phyloP scores from a whole-genome alignment of 352 stramenopile species.

The Pythium monospermum region DNA sequence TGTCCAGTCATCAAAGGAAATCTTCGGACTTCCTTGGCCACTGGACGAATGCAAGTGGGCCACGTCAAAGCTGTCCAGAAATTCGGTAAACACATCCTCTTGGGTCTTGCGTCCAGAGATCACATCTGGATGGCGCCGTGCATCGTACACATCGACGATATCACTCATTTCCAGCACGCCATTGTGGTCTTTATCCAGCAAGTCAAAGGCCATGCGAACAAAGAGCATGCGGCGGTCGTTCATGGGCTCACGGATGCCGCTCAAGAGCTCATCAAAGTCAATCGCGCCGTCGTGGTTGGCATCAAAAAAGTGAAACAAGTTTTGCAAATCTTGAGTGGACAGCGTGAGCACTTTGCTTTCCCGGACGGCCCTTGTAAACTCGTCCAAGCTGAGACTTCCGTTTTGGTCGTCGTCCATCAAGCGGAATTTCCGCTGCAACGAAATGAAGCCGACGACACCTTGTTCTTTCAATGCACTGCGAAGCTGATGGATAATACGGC shows the following conservation, averaged over 20 bases:
- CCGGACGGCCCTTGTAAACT: constrained; percentile 73
- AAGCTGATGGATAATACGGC: constrained; percentile 47
- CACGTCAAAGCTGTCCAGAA: constrained; percentile 78
- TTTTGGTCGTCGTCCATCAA: constrained; percentile 74
- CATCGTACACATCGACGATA: constrained; percentile 78
- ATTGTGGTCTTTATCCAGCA: constrained; percentile 76
- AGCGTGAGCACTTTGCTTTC: constrained; percentile 46
- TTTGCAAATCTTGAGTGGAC: constrained; percentile 43
- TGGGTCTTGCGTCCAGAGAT: constrained; percentile 67
- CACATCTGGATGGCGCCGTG: constrained; percentile 80
- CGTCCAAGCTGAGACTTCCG: constrained; percentile 52
- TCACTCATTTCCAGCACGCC: constrained; percentile 67
- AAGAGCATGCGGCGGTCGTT: constrained; percentile 66
- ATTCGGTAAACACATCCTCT: constrained; percentile 74
- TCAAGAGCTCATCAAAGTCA: constrained; percentile 83
- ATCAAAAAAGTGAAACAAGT: constrained; percentile 85
- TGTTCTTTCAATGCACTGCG: constrained; percentile 54
- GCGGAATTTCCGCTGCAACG: constrained; percentile 67
- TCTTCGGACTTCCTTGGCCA: no score
- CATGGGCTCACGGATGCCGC: constrained; percentile 79
- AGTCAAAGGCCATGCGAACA: constrained; percentile 84
- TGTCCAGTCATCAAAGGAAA: constrained; percentile 60
- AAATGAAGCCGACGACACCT: constrained; percentile 67
- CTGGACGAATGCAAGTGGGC: constrained; percentile 39
- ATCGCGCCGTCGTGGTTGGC: constrained; percentile 77